phyloP scores from a whole-genome alignment of 768 basidiomycete genomes.

The Hydnomerulius pinastri region DNA sequence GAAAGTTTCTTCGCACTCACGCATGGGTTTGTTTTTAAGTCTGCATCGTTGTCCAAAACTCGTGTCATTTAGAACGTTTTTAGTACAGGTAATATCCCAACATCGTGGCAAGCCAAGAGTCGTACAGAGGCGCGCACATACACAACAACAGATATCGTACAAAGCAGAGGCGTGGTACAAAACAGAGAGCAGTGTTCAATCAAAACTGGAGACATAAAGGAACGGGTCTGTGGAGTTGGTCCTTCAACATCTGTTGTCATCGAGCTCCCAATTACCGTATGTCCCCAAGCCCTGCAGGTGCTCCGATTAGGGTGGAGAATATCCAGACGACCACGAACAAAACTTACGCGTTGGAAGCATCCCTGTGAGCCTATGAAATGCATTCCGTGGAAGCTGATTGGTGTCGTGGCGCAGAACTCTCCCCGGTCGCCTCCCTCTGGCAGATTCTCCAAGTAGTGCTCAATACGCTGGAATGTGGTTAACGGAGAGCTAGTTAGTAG shows the following conservation, averaged over 20 bases:
- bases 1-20: too few relatives aligned
- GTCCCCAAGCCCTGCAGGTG: conserved; percentile 16
- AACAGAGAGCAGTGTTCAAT: too few relatives aligned
- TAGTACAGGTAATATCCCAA: too few relatives aligned
- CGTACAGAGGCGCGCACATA: too few relatives aligned
- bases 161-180: too few relatives aligned
- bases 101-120: too few relatives aligned
- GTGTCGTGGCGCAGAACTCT: conserved; percentile 38
- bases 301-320: neutral
- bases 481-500: neutral
- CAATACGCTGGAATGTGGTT: conserved; percentile 22
- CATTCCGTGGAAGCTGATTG: conserved; percentile 20
- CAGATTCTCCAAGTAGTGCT: conserved; percentile 28
- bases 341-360: conserved; percentile 17
- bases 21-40: too few relatives aligned
- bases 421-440: conserved; percentile 28
- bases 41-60: too few relatives aligned
- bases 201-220: too few relatives aligned
- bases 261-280: conserved; percentile 30
- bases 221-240: too few relatives aligned
- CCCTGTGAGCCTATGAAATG: conserved; percentile 22
- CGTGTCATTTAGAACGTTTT: too few relatives aligned
- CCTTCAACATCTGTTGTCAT: conserved; percentile 18
- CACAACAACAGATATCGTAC: too few relatives aligned
- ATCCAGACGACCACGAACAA: neutral